Conservation (phyloP, 1,284 basidiomycete species). For the Phlebopus sp. region DNA sequence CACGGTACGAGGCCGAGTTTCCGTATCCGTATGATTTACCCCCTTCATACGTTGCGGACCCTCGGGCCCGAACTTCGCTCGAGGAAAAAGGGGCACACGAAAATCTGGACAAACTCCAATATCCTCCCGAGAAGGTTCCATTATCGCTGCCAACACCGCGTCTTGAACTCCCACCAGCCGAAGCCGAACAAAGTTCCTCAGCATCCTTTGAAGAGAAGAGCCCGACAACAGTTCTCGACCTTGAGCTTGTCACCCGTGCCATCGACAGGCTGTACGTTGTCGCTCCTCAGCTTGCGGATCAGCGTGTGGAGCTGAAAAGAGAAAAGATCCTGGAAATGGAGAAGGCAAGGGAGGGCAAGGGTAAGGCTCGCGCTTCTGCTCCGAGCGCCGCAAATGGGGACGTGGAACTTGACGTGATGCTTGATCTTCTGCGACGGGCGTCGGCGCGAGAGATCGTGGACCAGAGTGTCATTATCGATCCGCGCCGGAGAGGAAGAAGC, state of each 20-base stretch:
- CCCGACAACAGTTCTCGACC: constrained; percentile 59
- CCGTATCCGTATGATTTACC: constrained; percentile 44
- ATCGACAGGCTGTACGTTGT: constrained; percentile 83
- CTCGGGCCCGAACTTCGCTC: constrained; percentile 29
- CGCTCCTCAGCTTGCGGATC: constrained; percentile 82
- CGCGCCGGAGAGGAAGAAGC: constrained; percentile 50
- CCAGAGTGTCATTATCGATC: constrained; percentile 66
- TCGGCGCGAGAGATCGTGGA: constrained; percentile 62
- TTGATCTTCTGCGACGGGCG: constrained; percentile 71
- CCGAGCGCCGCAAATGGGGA: constrained; percentile 31
- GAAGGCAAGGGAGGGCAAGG: constrained; percentile 50
- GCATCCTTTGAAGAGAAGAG: not conserved
- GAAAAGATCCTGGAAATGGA: constrained; percentile 66
- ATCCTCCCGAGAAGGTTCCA: constrained; percentile 23
- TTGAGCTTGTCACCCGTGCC: constrained; percentile 79
- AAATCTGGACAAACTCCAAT: constrained; percentile 6
- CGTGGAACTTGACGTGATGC: constrained; percentile 65
- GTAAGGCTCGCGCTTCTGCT: constrained; percentile 32
- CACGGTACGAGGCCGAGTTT: constrained; percentile 60
- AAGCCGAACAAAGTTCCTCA: constrained; percentile 24
- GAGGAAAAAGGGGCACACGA: constrained; percentile 30
- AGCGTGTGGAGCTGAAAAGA: constrained; percentile 78
- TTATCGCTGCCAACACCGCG: constrained; percentile 1
- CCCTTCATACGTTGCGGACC: constrained; percentile 57
- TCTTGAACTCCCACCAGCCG: not conserved